A percentile compares a stretch with the other conserved stretches of the same genome.
Evolutionary conservation across 2,329 filamentous ascomycete genomes (phyloP).

Genomic region (Diaporthe humulicola): DNA sequence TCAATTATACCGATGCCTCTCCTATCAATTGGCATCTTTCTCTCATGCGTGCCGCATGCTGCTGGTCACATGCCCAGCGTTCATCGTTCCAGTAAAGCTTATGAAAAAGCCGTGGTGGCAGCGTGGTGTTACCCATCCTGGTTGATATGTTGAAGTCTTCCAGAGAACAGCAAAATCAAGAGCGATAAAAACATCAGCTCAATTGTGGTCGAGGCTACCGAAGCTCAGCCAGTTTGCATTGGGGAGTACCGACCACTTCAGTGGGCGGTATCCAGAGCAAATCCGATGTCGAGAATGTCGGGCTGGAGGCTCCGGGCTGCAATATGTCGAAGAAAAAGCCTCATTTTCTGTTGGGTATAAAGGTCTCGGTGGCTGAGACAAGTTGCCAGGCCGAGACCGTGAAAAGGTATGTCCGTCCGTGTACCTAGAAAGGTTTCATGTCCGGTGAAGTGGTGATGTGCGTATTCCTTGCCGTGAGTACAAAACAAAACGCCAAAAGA

Average conservation of each 20-base stretch:
- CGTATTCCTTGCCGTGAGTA: conserved; percentile 19
- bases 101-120: conserved; percentile 30
- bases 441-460: conserved; percentile 34
- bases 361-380: conserved; percentile 5
- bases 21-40: conserved; percentile 1
- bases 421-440: neutral
- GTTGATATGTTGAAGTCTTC: conserved; percentile 37
- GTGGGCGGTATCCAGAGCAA: neutral
- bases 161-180: conserved; percentile 25
- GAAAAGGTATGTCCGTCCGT: conserved; percentile 28
- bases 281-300: neutral
- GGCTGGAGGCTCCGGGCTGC: conserved; percentile 7
- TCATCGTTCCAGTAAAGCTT: conserved; percentile 1
- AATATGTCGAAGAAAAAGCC: conserved; percentile 15
- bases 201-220: conserved; percentile 15
- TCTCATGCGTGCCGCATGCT: neutral
- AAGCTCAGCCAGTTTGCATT: conserved; percentile 11
- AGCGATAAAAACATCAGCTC: conserved; percentile 16
- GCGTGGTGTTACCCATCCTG: neutral
- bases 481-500: conserved; percentile 36
- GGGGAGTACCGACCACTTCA: neutral
- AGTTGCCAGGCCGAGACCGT: neutral
- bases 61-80: neutral
- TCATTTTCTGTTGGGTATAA: conserved; percentile 23
- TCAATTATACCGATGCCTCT: conserved; percentile 1